A percentile compares a stretch with the other conserved stretches of the same genome.
Conservation (phyloP, 495 filamentous ascomycete genomes). For the Beverwykella pulmonaria region DNA sequence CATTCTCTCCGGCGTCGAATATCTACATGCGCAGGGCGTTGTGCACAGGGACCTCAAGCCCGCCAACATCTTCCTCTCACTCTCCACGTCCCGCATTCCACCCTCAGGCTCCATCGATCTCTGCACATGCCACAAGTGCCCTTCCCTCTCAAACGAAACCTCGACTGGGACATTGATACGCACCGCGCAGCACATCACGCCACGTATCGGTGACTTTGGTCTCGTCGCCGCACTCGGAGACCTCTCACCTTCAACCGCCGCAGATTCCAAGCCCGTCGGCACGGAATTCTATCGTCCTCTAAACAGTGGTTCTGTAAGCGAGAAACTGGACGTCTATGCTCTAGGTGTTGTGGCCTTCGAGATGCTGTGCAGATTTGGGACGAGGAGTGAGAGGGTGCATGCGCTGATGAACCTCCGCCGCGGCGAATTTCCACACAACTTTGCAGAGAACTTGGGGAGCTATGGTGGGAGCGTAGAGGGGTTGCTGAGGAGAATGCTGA, state of each 20-base stretch:
- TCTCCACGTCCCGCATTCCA: slow-evolving; percentile 22
- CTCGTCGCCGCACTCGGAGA: slow-evolving; percentile 42
- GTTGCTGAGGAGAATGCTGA: slow-evolving; percentile 26
- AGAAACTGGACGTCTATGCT: slow-evolving; percentile 49
- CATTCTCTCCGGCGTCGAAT: slow-evolving; percentile 46
- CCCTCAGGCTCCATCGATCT: slow-evolving; percentile 43
- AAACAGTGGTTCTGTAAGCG: slow-evolving; percentile 3
- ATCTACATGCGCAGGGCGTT: slow-evolving; percentile 45
- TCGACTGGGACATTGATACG: not conserved
- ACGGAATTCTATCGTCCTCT: slow-evolving; percentile 47
- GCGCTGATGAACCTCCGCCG: slow-evolving; percentile 11
- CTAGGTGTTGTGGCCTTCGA: slow-evolving; percentile 50
- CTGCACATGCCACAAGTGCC: slow-evolving; percentile 43
- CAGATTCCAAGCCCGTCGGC: slow-evolving; percentile 39
- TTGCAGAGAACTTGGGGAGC: slow-evolving; percentile 11
- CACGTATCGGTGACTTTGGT: slow-evolving; percentile 47
- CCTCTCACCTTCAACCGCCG: not conserved
- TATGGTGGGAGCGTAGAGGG: slow-evolving; percentile 3
- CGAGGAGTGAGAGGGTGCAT: slow-evolving; percentile 35
- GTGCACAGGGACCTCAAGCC: slow-evolving; percentile 56
- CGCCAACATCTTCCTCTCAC: slow-evolving; percentile 51
- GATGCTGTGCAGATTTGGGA: slow-evolving; percentile 43
- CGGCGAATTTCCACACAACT: slow-evolving; percentile 23
- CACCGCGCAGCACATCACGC: slow-evolving; percentile 33
- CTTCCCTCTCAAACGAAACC: not conserved